phyloP scores from a whole-genome alignment of 371 early-diverging fungal species.

The Zopfochytrium polystomum region DNA sequence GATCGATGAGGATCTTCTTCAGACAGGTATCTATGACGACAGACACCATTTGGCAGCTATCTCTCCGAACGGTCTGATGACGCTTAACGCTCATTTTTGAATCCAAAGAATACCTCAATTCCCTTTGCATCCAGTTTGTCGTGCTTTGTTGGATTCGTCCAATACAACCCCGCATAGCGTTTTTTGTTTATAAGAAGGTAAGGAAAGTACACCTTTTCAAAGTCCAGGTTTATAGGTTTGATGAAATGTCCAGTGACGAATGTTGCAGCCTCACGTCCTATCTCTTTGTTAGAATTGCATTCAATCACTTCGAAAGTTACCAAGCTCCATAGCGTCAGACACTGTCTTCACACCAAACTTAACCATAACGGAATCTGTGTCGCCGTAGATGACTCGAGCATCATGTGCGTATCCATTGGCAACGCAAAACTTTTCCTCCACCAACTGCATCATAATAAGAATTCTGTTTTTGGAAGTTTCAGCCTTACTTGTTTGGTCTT shows the following conservation, averaged over 20 bases:
- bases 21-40: conserved; percentile 94
- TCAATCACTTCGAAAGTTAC: conserved; percentile 33
- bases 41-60: conserved; percentile 95
- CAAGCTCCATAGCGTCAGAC: conserved; percentile 85
- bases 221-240: conserved; percentile 97
- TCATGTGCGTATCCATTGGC: conserved; percentile 87
- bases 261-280: conserved; percentile 77
- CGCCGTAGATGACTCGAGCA: conserved; percentile 97
- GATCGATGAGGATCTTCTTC: conserved; percentile 87
- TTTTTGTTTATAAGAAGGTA: conserved; percentile 97
- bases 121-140: conserved; percentile 53
- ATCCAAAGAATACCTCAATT: too few relatives aligned
- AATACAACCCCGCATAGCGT: conserved; percentile 99
- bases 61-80: conserved; percentile 98
- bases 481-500: conserved; percentile 70
- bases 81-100: too few relatives aligned
- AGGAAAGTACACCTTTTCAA: conserved; percentile 76
- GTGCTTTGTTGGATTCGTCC: conserved; percentile 76
- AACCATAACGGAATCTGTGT: conserved; percentile 99
- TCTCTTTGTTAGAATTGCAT: conserved; percentile 26
- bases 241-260: conserved; percentile 86
- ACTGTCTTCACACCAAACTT: conserved; percentile 85
- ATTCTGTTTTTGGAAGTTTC: background rate
- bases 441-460: conserved; percentile 46
- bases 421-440: conserved; percentile 82